phyloP scores from a whole-genome alignment of 2,329 filamentous ascomycete species.

The Diaporthe helianthi region DNA sequence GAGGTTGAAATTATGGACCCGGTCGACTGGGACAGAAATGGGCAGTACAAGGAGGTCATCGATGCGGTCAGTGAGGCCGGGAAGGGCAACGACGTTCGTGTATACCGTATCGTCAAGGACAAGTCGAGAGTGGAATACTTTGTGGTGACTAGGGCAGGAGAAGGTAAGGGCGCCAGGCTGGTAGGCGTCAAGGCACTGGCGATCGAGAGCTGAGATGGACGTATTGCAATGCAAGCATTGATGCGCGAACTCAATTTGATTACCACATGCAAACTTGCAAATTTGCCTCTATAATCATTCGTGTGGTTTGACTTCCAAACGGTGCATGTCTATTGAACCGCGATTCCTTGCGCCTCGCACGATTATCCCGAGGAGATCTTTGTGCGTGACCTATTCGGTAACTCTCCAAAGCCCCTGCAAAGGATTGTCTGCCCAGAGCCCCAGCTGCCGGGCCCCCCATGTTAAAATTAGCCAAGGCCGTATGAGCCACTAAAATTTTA shows the following conservation, averaged over 20 bases:
- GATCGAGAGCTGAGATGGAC: constrained; percentile 68
- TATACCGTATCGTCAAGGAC: constrained; percentile 74
- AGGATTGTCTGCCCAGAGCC: background rate
- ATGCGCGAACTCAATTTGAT: background rate
- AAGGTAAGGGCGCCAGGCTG: constrained; percentile 64
- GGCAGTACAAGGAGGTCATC: constrained; percentile 73
- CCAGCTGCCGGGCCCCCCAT: background rate
- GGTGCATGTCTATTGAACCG: background rate
- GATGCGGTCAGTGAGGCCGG: constrained; percentile 72
- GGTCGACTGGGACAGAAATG: constrained; percentile 75
- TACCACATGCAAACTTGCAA: background rate
- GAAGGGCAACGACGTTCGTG: constrained; percentile 71
- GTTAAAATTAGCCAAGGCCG: too few relatives aligned
- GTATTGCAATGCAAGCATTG: background rate
- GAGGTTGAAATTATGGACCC: constrained; percentile 71
- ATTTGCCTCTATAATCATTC: too few relatives aligned
- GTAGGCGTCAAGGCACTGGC: constrained; percentile 81
- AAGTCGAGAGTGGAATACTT: constrained; percentile 78
- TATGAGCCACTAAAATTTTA: too few relatives aligned
- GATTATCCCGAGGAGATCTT: background rate
- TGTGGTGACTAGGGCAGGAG: constrained; percentile 70
- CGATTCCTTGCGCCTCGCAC: background rate
- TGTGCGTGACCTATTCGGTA: background rate
- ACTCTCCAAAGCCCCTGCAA: background rate
- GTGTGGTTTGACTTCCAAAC: background rate